These are phyloP conservation scores for Copromyces sp. DNA, from an alignment of 495 filamentous ascomycete genomes.

Conservation along the genomic window DNA sequence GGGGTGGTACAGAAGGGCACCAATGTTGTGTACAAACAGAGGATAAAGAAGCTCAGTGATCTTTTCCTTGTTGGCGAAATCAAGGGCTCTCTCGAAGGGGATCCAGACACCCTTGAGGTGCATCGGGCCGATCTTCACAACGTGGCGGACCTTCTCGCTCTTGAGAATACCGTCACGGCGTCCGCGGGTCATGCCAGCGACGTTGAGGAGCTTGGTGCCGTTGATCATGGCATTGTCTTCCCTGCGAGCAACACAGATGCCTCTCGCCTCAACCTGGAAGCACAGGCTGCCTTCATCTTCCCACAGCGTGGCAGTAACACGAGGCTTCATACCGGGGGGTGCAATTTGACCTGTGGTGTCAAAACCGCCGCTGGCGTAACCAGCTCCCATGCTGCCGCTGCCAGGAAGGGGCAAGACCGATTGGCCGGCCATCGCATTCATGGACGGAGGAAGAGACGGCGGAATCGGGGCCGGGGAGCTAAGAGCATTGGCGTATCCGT, in stretches of 20 bases:
- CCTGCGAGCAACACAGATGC: slow-evolving; percentile 87
- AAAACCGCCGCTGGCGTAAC: slow-evolving; percentile 50
- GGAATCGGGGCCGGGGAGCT: slow-evolving; percentile 62
- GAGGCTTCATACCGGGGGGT: slow-evolving; percentile 95
- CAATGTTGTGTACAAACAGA: slow-evolving; percentile 95
- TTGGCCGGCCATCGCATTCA: slow-evolving; percentile 51
- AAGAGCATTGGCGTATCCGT: slow-evolving; percentile 64
- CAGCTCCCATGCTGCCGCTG: slow-evolving; percentile 37
- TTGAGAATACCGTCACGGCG: slow-evolving; percentile 94
- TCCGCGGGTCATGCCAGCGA: slow-evolving; percentile 95
- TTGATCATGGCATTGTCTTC: slow-evolving; percentile 99
- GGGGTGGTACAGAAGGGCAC: slow-evolving; percentile 86
- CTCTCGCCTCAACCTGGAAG: slow-evolving; percentile 95
- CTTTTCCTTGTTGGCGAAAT: slow-evolving; percentile 99
- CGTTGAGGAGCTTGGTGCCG: slow-evolving; percentile 92
- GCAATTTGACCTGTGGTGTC: slow-evolving; percentile 88
- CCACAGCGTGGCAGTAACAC: slow-evolving; percentile 95
- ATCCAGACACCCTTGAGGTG: slow-evolving; percentile 99
- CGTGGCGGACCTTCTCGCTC: slow-evolving; percentile 92
- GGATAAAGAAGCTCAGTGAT: slow-evolving; percentile 94
- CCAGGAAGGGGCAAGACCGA: slow-evolving; percentile 61
- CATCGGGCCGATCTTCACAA: slow-evolving; percentile 99
- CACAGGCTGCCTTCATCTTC: slow-evolving; percentile 97
- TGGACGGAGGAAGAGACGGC: slow-evolving; percentile 37
- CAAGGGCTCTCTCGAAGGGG: slow-evolving; percentile 88